Conservation (phyloP, 371 early-diverging fungal species). For the Mortierella sp. region DNA sequence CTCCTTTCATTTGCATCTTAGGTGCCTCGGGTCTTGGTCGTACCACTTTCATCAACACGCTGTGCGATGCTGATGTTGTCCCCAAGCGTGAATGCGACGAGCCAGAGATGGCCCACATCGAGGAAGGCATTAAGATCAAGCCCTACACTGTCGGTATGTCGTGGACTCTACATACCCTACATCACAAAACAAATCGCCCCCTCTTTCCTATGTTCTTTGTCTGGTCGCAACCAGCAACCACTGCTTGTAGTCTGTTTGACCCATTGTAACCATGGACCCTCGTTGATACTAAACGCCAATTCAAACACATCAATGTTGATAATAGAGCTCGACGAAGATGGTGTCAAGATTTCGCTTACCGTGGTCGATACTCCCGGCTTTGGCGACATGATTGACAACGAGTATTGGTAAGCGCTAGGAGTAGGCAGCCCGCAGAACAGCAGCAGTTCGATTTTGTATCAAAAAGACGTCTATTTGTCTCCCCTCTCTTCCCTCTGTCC, state of each 20-base stretch:
- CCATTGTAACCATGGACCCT: too few species aligned
- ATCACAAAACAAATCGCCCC: too few species aligned
- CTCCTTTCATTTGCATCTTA: slow-evolving; percentile 35
- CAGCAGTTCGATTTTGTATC: not conserved
- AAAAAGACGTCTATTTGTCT: too few species aligned
- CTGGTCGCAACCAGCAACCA: too few species aligned
- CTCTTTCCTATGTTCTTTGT: not conserved
- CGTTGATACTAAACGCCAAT: too few species aligned
- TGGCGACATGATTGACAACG: slow-evolving; percentile 92
- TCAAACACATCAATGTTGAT: not conserved
- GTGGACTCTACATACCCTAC: too few species aligned
- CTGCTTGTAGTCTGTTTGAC: too few species aligned
- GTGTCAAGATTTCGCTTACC: slow-evolving; percentile 87
- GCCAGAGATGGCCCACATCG: slow-evolving; percentile 90
- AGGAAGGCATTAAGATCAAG: slow-evolving; percentile 93
- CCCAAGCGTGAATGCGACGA: slow-evolving; percentile 77
- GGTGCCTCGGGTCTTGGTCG: slow-evolving; percentile 97
- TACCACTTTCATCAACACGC: slow-evolving; percentile 98
- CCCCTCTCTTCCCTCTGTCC: slow-evolving; percentile 1
- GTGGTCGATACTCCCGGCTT: slow-evolving; percentile 98
- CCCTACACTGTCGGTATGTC: slow-evolving; percentile 77
- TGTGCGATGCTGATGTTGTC: slow-evolving; percentile 86
- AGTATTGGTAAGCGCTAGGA: slow-evolving; percentile 64
- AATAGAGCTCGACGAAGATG: slow-evolving; percentile 95
- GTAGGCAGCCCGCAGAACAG: not conserved